phyloP scores from a whole-genome alignment of 2,329 filamentous ascomycete genomes.

The Microsporum audouinii region DNA sequence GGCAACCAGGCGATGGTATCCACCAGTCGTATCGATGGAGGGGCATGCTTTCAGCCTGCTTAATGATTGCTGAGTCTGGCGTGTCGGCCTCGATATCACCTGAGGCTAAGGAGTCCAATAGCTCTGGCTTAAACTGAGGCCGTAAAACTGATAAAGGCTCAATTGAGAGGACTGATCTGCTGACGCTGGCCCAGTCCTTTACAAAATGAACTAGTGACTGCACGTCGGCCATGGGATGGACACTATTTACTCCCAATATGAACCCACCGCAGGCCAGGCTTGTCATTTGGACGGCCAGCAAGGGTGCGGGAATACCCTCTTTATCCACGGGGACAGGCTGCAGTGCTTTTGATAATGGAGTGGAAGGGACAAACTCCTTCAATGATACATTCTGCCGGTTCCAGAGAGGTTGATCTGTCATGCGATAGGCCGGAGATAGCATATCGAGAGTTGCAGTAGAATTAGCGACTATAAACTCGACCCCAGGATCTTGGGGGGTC shows the following conservation, averaged over 20 bases:
- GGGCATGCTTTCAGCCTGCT: not conserved
- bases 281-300: slow-evolving; percentile 33
- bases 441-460: not conserved
- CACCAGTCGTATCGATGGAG: slow-evolving; percentile 3
- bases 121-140: slow-evolving; percentile 12
- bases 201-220: slow-evolving; percentile 35
- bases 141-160: slow-evolving; percentile 30
- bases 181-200: slow-evolving; percentile 29
- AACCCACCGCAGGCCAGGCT: slow-evolving; percentile 33
- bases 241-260: slow-evolving; percentile 32
- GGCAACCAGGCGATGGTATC: not conserved
- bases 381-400: not conserved
- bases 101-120: not conserved
- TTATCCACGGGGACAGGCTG: slow-evolving; percentile 17
- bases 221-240: slow-evolving; percentile 39
- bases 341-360: not conserved
- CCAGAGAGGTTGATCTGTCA: not conserved
- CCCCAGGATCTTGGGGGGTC: not conserved
- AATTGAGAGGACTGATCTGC: slow-evolving; percentile 11
- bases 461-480: not conserved
- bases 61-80: not conserved
- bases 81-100: not conserved
- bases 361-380: not conserved
- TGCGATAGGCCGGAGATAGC: not conserved
- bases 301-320: slow-evolving; percentile 18